A percentile compares a stretch with the other conserved stretches of the same genome.
Conservation (phyloP, 306 rosid genomes). For the Inga laurina region DNA sequence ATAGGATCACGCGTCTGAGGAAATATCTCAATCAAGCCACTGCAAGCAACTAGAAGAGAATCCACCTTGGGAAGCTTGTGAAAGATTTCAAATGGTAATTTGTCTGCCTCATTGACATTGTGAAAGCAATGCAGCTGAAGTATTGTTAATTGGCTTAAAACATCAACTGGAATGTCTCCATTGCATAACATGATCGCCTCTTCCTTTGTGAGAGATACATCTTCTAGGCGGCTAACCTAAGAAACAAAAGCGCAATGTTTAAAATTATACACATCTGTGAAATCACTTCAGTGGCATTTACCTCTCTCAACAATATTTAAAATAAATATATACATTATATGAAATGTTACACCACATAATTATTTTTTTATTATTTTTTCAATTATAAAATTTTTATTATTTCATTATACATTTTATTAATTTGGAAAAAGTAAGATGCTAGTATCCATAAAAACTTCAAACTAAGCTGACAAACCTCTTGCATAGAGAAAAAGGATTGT, state of each 20-base stretch:
- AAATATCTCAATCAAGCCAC: background rate
- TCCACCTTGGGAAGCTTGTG: background rate
- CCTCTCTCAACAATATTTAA: no score
- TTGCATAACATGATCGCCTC: background rate
- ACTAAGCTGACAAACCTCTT: background rate
- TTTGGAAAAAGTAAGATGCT: background rate
- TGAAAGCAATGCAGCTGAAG: fast-evolving
- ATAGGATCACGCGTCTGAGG: background rate
- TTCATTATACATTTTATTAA: no score
- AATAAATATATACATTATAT: no score
- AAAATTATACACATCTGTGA: no score
- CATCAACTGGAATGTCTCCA: background rate
- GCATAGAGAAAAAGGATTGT: background rate
- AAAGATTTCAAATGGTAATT: background rate
- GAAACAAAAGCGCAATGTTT: no score
- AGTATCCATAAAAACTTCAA: background rate
- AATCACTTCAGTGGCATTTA: no score
- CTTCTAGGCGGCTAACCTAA: background rate
- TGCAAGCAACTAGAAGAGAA: fast-evolving
- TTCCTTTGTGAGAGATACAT: background rate
- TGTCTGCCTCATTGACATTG: background rate
- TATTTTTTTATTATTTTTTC: no score
- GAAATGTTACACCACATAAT: no score
- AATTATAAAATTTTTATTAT: no score
- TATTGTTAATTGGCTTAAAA: background rate